Evolutionary conservation across 192 early-diverging fungal species (phyloP).

Genomic region (Coemansia sp.): DNA sequence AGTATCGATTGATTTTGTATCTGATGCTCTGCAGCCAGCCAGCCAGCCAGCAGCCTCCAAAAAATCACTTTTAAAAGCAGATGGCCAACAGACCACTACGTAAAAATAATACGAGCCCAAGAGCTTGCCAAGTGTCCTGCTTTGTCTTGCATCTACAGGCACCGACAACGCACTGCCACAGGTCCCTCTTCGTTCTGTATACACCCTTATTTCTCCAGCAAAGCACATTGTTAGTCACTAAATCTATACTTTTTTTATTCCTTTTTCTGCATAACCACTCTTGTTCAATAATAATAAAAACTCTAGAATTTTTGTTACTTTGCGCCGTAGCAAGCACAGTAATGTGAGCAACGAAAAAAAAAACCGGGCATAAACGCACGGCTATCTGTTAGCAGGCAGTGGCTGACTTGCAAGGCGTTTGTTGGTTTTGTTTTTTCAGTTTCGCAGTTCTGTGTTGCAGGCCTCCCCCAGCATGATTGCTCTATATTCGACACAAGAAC

Average conservation of each 20-base stretch:
- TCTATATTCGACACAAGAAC: neutral
- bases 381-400: neutral
- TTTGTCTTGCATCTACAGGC: neutral
- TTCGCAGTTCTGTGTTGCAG: too few species aligned
- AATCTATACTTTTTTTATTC: neutral
- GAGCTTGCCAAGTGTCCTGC: neutral
- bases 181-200: neutral
- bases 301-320: slow-evolving; percentile 2
- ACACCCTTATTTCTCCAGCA: neutral
- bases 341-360: neutral
- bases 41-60: neutral
- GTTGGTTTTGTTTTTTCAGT: too few species aligned
- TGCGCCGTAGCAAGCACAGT: neutral
- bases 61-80: neutral
- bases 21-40: neutral
- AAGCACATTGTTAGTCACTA: slow-evolving; percentile 9
- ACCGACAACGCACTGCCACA: neutral
- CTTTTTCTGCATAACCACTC: neutral
- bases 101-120: neutral
- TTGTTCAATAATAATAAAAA: neutral
- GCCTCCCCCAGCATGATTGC: neutral
- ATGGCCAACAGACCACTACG: neutral
- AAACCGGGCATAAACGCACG: neutral
- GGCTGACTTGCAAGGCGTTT: neutral
- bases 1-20: neutral